phyloP scores from a whole-genome alignment of 805 yeast genomes.

The Torulaspora gathmanii region DNA sequence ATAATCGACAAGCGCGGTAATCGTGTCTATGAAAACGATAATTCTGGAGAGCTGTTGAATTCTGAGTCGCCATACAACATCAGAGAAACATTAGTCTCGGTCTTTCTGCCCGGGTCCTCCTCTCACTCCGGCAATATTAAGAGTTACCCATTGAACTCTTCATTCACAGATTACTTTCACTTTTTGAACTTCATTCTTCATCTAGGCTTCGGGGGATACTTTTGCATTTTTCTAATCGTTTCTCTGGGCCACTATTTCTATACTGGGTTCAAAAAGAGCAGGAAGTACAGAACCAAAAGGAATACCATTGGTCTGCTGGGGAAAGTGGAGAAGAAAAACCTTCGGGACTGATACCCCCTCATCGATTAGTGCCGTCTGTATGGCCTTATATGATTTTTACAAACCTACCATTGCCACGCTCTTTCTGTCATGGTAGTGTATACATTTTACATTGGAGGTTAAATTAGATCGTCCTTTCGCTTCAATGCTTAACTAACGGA shows the following conservation, averaged over 20 bases:
- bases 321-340: conserved; percentile 11
- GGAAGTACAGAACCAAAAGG: conserved; percentile 25
- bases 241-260: conserved; percentile 4
- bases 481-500: conserved; percentile 13
- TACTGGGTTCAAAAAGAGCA: conserved; percentile 10
- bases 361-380: too few species aligned
- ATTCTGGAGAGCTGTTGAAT: conserved; percentile 37
- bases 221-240: conserved; percentile 11
- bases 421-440: not conserved
- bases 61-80: conserved; percentile 36
- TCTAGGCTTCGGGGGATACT: conserved; percentile 44
- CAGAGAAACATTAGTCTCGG: conserved; percentile 38
- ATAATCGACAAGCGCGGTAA: conserved; percentile 43
- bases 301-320: conserved; percentile 22
- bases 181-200: conserved; percentile 44
- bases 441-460: not conserved
- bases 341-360: conserved; percentile 13
- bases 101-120: conserved; percentile 35
- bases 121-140: conserved; percentile 14
- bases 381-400: too few species aligned
- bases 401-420: not conserved
- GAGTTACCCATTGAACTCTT: conserved; percentile 41
- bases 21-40: conserved; percentile 32
- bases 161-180: conserved; percentile 39
- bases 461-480: not conserved